Conservation (phyloP, 2,329 filamentous ascomycete genomes). For the Fusarium compactum region DNA sequence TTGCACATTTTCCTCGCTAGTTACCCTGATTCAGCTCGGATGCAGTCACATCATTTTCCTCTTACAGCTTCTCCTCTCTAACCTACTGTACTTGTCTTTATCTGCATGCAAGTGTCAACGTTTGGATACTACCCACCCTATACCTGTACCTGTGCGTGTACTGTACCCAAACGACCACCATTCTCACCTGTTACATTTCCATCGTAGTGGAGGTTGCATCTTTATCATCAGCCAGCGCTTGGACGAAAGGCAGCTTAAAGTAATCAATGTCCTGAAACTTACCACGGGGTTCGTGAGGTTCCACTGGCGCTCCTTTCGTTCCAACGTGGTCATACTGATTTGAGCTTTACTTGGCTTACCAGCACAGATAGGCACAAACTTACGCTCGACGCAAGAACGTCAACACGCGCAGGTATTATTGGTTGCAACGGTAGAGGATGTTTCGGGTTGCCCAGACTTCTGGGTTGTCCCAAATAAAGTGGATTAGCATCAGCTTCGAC, state of each 20-base stretch:
- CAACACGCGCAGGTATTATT: neutral
- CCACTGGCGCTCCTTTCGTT: too few relatives aligned
- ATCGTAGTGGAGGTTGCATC: neutral
- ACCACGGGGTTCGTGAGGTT: neutral
- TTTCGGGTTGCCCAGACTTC: conserved; percentile 7
- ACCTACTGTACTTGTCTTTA: conserved; percentile 4
- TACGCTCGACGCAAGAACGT: neutral
- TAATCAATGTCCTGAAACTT: neutral
- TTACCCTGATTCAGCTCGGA: conserved; percentile 38
- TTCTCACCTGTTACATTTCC: neutral
- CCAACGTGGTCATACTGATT: neutral
- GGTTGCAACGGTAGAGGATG: conserved; percentile 5
- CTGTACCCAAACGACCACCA: neutral
- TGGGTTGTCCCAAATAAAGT: conserved; percentile 14
- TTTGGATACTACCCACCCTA: conserved; percentile 14
- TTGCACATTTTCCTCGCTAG: conserved; percentile 20
- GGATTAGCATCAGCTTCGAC: conserved; percentile 7
- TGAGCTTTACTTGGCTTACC: neutral
- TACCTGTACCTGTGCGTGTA: neutral
- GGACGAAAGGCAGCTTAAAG: neutral
- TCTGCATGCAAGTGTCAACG: conserved; percentile 5
- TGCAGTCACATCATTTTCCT: conserved; percentile 32
- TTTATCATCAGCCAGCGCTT: neutral
- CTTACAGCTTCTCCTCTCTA: conserved; percentile 16
- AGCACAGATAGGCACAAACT: neutral